Evolutionary conservation across 2,329 filamentous ascomycete genomes (phyloP), one percentile per base, ranked within the genome.

Genomic region (Fusarium euwallaceae): DNA sequence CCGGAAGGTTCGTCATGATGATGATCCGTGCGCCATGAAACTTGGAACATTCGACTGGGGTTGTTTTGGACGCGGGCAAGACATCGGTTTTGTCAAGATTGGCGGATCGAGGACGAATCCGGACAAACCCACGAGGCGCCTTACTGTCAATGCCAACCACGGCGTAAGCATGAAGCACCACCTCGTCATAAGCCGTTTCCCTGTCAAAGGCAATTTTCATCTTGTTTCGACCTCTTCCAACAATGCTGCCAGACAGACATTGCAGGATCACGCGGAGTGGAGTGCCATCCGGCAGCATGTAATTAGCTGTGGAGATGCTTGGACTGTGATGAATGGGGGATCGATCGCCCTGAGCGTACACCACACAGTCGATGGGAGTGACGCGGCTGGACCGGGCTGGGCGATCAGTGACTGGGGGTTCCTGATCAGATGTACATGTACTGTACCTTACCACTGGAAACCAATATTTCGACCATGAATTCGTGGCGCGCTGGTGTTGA

Each of bases 271-370:
- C 9, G 51, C 45, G 37, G 37, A 48, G 72, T 70, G 72, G 65
- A 70, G 63, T 61, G 60, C 37, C 58, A 59, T 66, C 60, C 69
- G 60, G 62, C 69, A 70, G 72, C 60, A 37, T 73, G 41, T 70
- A 75, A 75, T 75, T 75, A 75, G 48, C 27, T 73, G 72, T 75
- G 72, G 72, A 64, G 59, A 75, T 71, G 61, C 63, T 58, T 68
- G 43, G 70, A 48, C 62, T 41, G 10, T 59, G 43, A 48, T 69
- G 56, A 61, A 69, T 60, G 65, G 70, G 64, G 60, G 62, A 71
- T 68, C 63, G 73, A 76, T 76, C 73, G 59, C 53, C 70, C 70
- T 51, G 58, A 61, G 41, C 64, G 34, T 64, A 62, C 56, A 67
- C 51, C 34, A 37, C 20, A 62, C 56, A 73, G 36, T 51, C 55